Percentiles rank a stretch among this genome's conserved stretches.
Conservation (phyloP, 2,329 filamentous ascomycete species). For the Biscogniauxia mediterranea region DNA sequence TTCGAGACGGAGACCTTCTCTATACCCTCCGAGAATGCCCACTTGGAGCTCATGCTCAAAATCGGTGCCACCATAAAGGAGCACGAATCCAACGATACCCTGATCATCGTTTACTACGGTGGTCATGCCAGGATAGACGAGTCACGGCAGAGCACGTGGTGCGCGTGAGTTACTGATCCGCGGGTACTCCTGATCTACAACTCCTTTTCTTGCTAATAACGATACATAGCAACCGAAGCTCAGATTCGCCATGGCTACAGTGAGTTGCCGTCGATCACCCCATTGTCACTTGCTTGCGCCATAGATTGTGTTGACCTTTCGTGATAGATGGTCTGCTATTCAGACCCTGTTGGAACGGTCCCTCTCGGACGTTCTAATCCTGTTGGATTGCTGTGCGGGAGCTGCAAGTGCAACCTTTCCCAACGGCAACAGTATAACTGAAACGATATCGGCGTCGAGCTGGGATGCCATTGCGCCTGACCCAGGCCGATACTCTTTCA, state of each 20-base stretch:
- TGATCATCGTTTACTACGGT: conserved; percentile 59
- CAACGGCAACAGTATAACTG: conserved; percentile 57
- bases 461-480: conserved; percentile 62
- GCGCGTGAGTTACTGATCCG: conserved; percentile 45
- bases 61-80: conserved; percentile 57
- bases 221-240: conserved; percentile 44
- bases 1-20: conserved; percentile 58
- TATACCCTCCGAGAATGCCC: conserved; percentile 57
- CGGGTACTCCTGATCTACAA: neutral
- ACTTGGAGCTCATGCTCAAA: conserved; percentile 57
- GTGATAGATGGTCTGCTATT: conserved; percentile 55
- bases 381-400: conserved; percentile 59
- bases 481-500: conserved; percentile 59
- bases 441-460: conserved; percentile 61
- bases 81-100: conserved; percentile 52
- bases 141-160: conserved; percentile 60
- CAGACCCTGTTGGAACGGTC: conserved; percentile 58
- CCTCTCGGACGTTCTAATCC: conserved; percentile 55
- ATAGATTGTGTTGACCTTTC: conserved; percentile 7
- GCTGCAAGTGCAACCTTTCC: conserved; percentile 60
- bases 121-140: conserved; percentile 60
- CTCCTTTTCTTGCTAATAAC: conserved; percentile 8
- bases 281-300: conserved; percentile 5
- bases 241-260: conserved; percentile 55
- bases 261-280: conserved; percentile 31